Base-by-base conservation (phyloP, 768 basidiomycete genomes). In the Sporobolomyces phaffii region DNA sequence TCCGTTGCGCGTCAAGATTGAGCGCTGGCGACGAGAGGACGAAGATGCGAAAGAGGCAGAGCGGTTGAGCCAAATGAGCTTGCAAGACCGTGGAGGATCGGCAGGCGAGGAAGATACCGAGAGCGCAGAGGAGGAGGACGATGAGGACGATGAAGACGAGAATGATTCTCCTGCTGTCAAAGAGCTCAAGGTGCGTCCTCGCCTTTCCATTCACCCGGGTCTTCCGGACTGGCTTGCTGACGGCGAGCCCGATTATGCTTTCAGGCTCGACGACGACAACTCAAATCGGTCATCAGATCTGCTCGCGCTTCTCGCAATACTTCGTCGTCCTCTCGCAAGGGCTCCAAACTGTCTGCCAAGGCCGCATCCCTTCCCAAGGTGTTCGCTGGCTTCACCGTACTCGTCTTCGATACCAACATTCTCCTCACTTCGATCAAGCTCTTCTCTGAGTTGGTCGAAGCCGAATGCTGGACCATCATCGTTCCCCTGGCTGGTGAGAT, bases 361-460 rank as follows among this genome's bases (percentile, higher is more conserved):
- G 33, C 77, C 76, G 26, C 75, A 77, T 8, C 81, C 77, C 18
- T 79, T 82, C 17, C 77, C 79, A 79, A 80, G 52, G 83, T 91
- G 71, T 80, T 89, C 9, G 83, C 89, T 5, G 94, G 94, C 3
- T 96, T 91, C 78, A 91, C 91, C 15, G 81, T 88, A 49, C 86
- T 99, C 63, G 87, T 99, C 33, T 81, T 94, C 74, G 94, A 98
- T 78, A 97, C 94, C 52, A 98, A 98, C 79, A 89, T 97, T 62
- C 81, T 99, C 0, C 82, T 98, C 20, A 88, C 90, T 0, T 91
- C 90, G 0, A 81, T 97, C 6, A 77, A 85, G 0, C 80, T 87
- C 70, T 81, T 99, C 64, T 77, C 83, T 0, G 83, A 86, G 17
- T 81, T 98, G 64, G 81, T 97, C 57, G 90, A 94, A 77, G 86